Conservation (phyloP, 805 yeast species). For the Myxozyma sirexii region DNA sequence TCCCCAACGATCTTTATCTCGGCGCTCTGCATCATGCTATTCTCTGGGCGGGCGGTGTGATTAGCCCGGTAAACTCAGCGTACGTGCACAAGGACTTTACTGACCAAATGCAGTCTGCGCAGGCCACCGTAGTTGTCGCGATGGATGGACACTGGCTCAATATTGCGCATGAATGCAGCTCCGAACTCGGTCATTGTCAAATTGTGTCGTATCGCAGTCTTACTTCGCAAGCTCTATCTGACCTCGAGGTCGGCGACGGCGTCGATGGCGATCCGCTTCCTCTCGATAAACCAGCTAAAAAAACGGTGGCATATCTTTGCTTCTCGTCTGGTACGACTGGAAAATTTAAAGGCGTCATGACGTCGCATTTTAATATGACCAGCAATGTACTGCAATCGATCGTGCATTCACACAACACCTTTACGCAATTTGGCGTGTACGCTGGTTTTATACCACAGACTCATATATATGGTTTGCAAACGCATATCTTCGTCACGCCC, state of each 20-base stretch:
- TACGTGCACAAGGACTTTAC: conserved; percentile 5
- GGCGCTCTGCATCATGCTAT: conserved; percentile 39
- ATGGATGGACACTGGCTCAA: conserved; percentile 7
- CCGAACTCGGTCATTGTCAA: neutral
- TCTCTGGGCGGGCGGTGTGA: conserved; percentile 18
- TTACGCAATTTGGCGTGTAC: conserved; percentile 36
- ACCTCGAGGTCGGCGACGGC: conserved; percentile 5
- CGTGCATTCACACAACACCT: neutral
- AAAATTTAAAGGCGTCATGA: conserved; percentile 75
- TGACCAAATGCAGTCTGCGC: conserved; percentile 14
- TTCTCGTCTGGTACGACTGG: conserved; percentile 51
- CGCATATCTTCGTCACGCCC: conserved; percentile 37
- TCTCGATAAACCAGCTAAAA: conserved; percentile 8
- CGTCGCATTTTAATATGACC: conserved; percentile 58
- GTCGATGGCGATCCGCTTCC: conserved; percentile 15
- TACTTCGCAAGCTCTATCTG: neutral
- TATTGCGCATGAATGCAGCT: conserved; percentile 6
- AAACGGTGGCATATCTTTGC: conserved; percentile 38
- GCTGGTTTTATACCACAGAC: conserved; percentile 44
- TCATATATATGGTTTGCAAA: conserved; percentile 42
- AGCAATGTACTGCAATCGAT: conserved; percentile 41
- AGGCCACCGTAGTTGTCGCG: conserved; percentile 13
- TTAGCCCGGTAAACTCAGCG: conserved; percentile 19
- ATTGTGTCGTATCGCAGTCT: neutral
- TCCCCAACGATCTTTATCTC: conserved; percentile 39